A percentile compares a stretch with the other conserved stretches of the same genome.
These are phyloP conservation scores for Stevia rebaudiana DNA, from an alignment of 140 eudicot genomes.

Conservation along the genomic window DNA sequence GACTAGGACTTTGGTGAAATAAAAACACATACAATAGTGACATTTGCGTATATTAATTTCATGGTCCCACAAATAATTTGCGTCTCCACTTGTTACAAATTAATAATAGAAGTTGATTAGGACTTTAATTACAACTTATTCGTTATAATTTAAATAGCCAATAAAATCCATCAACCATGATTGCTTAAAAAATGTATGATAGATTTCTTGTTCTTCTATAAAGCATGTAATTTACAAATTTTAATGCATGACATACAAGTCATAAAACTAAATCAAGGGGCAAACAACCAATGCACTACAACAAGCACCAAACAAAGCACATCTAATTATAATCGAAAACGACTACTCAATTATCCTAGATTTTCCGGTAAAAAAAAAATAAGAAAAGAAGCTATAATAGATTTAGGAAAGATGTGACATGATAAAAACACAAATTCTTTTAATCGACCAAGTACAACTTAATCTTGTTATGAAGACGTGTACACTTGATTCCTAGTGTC, in stretches of 20 bases:
- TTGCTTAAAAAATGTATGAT: too few relatives aligned
- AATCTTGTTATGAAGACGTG: not conserved
- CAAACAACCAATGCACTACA: conserved; percentile 10
- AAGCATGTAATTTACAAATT: conserved; percentile 7
- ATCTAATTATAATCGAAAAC: conserved; percentile 18
- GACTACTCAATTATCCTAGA: conserved; percentile 29
- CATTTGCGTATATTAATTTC: not conserved
- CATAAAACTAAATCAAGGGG: not conserved
- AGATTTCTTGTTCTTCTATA: not conserved
- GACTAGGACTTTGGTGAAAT: not conserved
- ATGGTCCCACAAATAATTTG: conserved; percentile 32
- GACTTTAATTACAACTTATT: not conserved
- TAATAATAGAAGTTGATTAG: conserved; percentile 18
- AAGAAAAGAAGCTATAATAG: not conserved
- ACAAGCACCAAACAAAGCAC: conserved; percentile 22
- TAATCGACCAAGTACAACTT: not conserved
- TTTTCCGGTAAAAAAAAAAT: too few relatives aligned
- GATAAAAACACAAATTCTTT: not conserved
- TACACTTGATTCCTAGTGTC: not conserved
- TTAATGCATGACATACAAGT: conserved; percentile 2
- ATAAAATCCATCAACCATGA: conserved; percentile 18
- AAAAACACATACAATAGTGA: not conserved
- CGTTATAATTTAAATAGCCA: conserved; percentile 9
- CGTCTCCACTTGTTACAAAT: conserved; percentile 7
- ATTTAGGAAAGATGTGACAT: not conserved